phyloP scores from a whole-genome alignment of 371 early-diverging fungal genomes.

The Saksenaea vasiformis region DNA sequence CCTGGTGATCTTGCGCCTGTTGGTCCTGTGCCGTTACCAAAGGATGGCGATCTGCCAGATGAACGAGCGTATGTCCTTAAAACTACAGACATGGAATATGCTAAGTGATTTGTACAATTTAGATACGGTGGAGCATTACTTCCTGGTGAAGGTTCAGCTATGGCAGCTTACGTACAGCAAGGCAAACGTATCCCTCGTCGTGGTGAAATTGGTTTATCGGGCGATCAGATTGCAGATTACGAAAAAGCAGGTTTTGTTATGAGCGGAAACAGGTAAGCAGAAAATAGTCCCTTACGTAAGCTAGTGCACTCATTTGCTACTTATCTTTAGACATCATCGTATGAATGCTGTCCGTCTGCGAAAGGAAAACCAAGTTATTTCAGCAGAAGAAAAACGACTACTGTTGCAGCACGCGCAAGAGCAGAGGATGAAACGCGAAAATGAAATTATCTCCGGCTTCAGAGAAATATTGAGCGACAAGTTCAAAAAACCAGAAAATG shows the following conservation, averaged over 20 bases:
- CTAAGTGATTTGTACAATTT: constrained; percentile 1
- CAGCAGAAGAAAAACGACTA: constrained; percentile 84
- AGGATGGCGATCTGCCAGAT: constrained; percentile 53
- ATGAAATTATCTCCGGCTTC: constrained; percentile 86
- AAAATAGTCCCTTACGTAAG: background rate
- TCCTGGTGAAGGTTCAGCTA: constrained; percentile 58
- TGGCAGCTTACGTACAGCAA: constrained; percentile 77
- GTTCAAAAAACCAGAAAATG: constrained; percentile 31
- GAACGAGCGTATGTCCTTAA: constrained; percentile 49
- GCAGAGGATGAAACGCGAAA: constrained; percentile 85
- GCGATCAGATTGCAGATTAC: constrained; percentile 80
- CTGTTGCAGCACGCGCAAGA: constrained; percentile 81
- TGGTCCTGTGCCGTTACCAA: constrained; percentile 60
- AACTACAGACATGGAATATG: background rate
- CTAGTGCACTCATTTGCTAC: background rate
- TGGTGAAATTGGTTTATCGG: constrained; percentile 93
- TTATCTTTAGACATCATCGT: constrained; percentile 69
- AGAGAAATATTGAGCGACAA: constrained; percentile 65
- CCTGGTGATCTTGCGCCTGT: constrained; percentile 61
- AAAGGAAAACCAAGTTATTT: constrained; percentile 93
- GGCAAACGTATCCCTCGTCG: constrained; percentile 96
- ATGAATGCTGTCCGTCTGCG: constrained; percentile 97
- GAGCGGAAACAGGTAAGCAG: constrained; percentile 83
- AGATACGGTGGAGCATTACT: constrained; percentile 77
- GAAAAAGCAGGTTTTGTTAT: constrained; percentile 94